Evolutionary conservation across 2,329 filamentous ascomycete species (phyloP).

Genomic region (Atkinsonella hypoxylon): DNA sequence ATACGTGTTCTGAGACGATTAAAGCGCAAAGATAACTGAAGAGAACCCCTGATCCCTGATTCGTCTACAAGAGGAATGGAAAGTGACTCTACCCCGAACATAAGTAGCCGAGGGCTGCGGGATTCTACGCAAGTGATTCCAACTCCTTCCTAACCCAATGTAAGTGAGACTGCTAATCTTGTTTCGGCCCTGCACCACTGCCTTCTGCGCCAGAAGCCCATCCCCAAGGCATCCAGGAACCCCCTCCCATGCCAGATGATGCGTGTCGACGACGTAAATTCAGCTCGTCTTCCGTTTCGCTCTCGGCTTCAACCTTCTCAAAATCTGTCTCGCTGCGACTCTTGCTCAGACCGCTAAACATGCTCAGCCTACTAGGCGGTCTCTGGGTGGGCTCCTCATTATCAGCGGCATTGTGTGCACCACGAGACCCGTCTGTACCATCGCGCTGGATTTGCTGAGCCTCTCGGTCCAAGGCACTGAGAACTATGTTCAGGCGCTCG

Average conservation of each 20-base stretch:
- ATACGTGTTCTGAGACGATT: no score
- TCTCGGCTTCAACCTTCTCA: conserved; percentile 74
- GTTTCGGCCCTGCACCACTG: conserved; percentile 26
- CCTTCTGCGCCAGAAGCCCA: conserved; percentile 23
- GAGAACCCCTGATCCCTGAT: not conserved
- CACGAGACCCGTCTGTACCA: conserved; percentile 11
- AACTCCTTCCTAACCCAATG: conserved; percentile 17
- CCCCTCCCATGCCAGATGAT: conserved; percentile 11
- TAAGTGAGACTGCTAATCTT: conserved; percentile 17
- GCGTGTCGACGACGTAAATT: conserved; percentile 21
- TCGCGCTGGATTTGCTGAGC: conserved; percentile 46
- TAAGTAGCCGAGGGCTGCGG: not conserved
- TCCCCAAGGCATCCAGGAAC: conserved; percentile 38
- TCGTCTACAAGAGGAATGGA: not conserved
- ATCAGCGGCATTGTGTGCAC: conserved; percentile 14
- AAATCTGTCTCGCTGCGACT: conserved; percentile 82
- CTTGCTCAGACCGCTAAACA: conserved; percentile 53
- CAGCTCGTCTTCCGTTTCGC: conserved; percentile 42
- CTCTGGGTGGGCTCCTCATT: conserved; percentile 26
- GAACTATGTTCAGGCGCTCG: conserved; percentile 60
- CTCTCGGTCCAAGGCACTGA: conserved; percentile 70
- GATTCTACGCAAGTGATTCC: conserved; percentile 14
- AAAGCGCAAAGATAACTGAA: no score
- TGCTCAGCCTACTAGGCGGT: conserved; percentile 35
- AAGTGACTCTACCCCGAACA: not conserved